phyloP scores from a whole-genome alignment of 2,329 filamentous ascomycete species.

The Aspergillus sp. region DNA sequence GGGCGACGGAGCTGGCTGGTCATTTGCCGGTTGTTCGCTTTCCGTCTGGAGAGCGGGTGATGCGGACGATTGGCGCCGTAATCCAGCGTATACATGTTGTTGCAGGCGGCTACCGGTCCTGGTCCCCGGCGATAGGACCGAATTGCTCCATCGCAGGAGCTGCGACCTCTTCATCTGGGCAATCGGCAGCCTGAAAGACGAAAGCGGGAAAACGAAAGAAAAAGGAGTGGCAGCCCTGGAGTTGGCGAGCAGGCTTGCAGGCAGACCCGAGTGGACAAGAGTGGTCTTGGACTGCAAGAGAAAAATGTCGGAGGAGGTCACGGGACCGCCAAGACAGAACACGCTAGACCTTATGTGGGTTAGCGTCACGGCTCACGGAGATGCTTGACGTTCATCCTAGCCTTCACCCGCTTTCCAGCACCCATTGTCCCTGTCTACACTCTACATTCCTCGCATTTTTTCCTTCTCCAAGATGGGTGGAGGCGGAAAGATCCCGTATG shows the following conservation, averaged over 20 bases:
- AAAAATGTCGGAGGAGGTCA: conserved; percentile 31
- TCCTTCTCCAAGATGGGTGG: conserved; percentile 51
- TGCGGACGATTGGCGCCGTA: conserved; percentile 35
- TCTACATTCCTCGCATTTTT: no score
- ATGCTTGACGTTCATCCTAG: conserved; percentile 22
- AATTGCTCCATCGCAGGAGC: conserved; percentile 44
- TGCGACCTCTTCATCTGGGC: conserved; percentile 42
- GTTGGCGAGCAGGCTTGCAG: conserved; percentile 7
- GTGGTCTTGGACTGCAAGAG: conserved; percentile 17
- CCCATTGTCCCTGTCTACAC: conserved; percentile 16
- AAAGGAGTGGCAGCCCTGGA: conserved; percentile 12
- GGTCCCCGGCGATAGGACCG: conserved; percentile 40
- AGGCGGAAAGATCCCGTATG: conserved; percentile 67
- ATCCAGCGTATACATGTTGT: conserved; percentile 24
- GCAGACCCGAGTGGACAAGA: conserved; percentile 6
- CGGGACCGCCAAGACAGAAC: conserved; percentile 23
- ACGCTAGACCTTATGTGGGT: conserved; percentile 19
- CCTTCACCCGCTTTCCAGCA: conserved; percentile 16
- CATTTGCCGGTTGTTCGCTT: conserved; percentile 18
- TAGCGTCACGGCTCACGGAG: conserved; percentile 19
- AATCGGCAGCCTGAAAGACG: conserved; percentile 9
- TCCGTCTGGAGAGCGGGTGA: conserved; percentile 19
- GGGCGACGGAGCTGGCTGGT: conserved; percentile 15
- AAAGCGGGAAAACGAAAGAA: conserved; percentile 10
- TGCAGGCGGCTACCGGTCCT: conserved; percentile 32